These are phyloP conservation scores for Cinnamomum micranthum DNA, from an alignment of 164 flowering plant genomes.

Conservation along the genomic window DNA sequence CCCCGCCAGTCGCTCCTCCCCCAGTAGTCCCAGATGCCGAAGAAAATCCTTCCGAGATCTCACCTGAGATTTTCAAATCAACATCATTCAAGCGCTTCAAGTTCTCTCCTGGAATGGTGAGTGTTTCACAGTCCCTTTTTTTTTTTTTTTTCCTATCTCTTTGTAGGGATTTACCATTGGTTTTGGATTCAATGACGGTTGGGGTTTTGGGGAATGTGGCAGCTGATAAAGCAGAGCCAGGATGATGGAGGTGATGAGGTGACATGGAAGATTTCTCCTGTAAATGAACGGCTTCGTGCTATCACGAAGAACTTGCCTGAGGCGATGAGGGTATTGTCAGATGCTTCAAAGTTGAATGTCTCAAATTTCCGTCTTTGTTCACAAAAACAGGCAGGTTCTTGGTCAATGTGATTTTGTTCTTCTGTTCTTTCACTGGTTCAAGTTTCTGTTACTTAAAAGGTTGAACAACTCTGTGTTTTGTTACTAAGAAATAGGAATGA, in stretches of 20 bases:
- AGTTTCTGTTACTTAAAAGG: not conserved
- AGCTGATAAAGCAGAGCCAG: slow-evolving; percentile 93
- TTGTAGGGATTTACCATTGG: not conserved
- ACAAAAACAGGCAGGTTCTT: slow-evolving; percentile 25
- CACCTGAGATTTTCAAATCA: slow-evolving; percentile 55
- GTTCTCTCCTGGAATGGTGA: slow-evolving; percentile 94
- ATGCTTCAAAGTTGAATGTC: slow-evolving; percentile 58
- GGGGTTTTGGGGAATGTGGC: not conserved
- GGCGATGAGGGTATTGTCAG: slow-evolving; percentile 43
- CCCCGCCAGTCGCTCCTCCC: not conserved
- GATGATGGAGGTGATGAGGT: slow-evolving; percentile 91
- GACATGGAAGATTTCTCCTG: slow-evolving; percentile 94
- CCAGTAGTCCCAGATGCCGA: slow-evolving; percentile 12
- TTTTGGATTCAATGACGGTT: not conserved
- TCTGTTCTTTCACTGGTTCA: no score
- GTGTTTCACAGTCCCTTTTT: not conserved
- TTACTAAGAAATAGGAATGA: not conserved
- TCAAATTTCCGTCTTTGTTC: slow-evolving; percentile 48
- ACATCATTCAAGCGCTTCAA: slow-evolving; percentile 58
- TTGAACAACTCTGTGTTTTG: not conserved
- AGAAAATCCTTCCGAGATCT: slow-evolving; percentile 30
- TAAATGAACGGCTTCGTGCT: slow-evolving; percentile 74
- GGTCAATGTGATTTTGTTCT: no score
- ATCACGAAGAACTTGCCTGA: slow-evolving; percentile 55
- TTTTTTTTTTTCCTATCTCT: not conserved